These are phyloP conservation scores for Malassezia slooffiae DNA, from an alignment of 1,284 basidiomycete genomes.

Conservation along the genomic window DNA sequence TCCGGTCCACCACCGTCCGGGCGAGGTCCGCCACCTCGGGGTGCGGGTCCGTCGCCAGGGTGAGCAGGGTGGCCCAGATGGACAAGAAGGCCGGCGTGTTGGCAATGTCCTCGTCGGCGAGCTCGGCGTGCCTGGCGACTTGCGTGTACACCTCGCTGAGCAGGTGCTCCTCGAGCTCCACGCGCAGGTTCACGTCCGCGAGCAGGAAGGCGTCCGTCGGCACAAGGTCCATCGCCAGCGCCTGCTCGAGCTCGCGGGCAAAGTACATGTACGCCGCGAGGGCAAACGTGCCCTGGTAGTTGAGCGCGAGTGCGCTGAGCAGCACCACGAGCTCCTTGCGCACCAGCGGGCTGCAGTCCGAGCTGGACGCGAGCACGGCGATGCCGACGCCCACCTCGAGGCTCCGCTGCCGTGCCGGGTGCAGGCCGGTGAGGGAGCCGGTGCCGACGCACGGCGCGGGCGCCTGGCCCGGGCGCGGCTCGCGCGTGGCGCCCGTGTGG, in stretches of 20 bases:
- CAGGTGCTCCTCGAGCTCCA: constrained; percentile 52
- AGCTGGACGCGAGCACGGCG: constrained; percentile 60
- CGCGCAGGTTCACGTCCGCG: constrained; percentile 6
- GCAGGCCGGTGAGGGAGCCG: constrained; percentile 66
- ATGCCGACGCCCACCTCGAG: constrained; percentile 54
- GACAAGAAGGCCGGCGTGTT: constrained; percentile 81
- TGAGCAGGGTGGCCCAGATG: constrained; percentile 76
- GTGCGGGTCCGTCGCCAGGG: constrained; percentile 84
- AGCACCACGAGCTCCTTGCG: constrained; percentile 86
- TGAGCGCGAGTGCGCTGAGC: constrained; percentile 81
- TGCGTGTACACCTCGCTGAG: constrained; percentile 61
- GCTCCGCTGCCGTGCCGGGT: constrained; percentile 60
- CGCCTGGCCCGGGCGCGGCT: constrained; percentile 15
- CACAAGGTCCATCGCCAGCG: background rate
- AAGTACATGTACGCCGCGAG: constrained; percentile 91
- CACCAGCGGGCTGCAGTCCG: constrained; percentile 91
- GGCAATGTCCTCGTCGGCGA: constrained; percentile 66
- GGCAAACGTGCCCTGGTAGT: constrained; percentile 91
- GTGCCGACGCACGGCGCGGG: constrained; percentile 60
- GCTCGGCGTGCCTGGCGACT: constrained; percentile 53
- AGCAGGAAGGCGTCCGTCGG: background rate
- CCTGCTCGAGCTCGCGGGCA: constrained; percentile 55
- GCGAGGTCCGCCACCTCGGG: constrained; percentile 82
- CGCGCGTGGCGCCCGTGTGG: constrained; percentile 16
- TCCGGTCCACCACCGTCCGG: constrained; percentile 81